Evolutionary conservation across 2,329 filamentous ascomycete genomes (phyloP), one percentile per base, ranked within the genome.

Genomic region (Calonectria crousiana): DNA sequence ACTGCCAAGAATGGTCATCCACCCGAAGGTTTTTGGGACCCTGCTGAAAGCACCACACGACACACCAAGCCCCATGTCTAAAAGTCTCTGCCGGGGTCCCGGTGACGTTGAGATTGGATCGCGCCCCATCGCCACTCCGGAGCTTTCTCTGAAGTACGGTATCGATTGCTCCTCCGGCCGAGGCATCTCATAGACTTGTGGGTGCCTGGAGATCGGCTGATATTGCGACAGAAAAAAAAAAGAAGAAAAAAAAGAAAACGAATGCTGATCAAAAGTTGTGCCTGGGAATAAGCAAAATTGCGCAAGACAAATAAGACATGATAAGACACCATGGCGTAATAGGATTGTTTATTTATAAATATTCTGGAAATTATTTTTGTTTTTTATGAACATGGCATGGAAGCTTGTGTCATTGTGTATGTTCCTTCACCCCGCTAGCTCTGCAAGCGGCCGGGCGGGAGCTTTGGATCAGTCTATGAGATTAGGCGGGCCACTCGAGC

Each of bases 101-200:
- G 44, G 51, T 67, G 69, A 71, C 69, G 69, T 71, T 71, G 69
- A 71, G 69, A 71, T 71, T 69, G 67, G 67, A 69, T 62, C 67
- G 53, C 53, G 67, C 67, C 67, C 65, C 51, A 38, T 68, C 49
- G 65, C 16, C 64, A 23, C 38, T n/a, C 10, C 13, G 38, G 20
- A 23, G 20, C 44, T 13, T 67, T 36, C 65, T 34, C 53, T 30
- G 53, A 26, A 36, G 53, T 14, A 58, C 49, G 66, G 65, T 26
- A 28, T 60, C 66, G 26, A 58, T 30, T 30, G 34, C n/a, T 23
- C 4, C 38, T 20, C 6, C 5, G 32, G 23, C 26, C 26, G 44
- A 60, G 28, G 30, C 23, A 49, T 49, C 47, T n/a, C 64, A 18
- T 20, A 30, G 28, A 10, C 10, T 51, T 23, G n/a, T 44, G 62